Conservation (phyloP, 345 rosid genomes). For the Excoecaria agallocha region DNA sequence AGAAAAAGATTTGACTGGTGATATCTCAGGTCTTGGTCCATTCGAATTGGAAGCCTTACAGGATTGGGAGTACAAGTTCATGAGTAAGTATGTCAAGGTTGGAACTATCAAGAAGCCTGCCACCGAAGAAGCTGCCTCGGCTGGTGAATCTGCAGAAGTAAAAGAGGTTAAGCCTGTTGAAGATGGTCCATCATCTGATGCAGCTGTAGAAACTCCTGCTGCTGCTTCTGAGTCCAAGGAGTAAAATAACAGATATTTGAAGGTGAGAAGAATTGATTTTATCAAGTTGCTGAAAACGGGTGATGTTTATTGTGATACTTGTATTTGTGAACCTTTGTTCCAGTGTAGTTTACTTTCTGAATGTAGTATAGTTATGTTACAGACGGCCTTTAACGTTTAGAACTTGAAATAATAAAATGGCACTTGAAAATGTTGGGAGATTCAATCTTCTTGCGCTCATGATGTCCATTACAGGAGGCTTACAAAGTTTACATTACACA, state of each 20-base stretch:
- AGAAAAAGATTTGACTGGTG: slow-evolving; percentile 84
- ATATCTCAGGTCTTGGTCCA: slow-evolving; percentile 91
- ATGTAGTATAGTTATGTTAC: slow-evolving; percentile 9
- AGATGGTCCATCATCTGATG: slow-evolving; percentile 35
- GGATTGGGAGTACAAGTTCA: slow-evolving; percentile 99
- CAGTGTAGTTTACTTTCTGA: slow-evolving; percentile 14
- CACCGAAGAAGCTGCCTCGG: slow-evolving; percentile 43
- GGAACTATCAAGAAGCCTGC: slow-evolving; percentile 61
- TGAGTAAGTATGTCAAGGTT: slow-evolving; percentile 90
- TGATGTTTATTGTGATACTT: slow-evolving; percentile 4
- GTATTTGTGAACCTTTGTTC: slow-evolving; percentile 8
- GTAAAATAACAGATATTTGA: slow-evolving; percentile 1
- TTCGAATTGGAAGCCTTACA: slow-evolving; percentile 93
- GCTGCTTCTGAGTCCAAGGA: slow-evolving; percentile 35
- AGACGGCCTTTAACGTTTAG: slow-evolving; percentile 12
- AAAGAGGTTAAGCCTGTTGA: slow-evolving; percentile 45
- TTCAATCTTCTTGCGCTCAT: not conserved
- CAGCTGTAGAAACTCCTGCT: slow-evolving; percentile 26
- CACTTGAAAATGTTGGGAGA: slow-evolving; percentile 4
- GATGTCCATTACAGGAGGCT: not conserved
- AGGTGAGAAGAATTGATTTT: not conserved
- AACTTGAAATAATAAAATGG: slow-evolving; percentile 14
- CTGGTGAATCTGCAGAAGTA: slow-evolving; percentile 41
- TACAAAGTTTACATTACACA: no score
- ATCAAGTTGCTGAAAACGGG: slow-evolving; percentile 15